Evolutionary conservation across 139 green algal species (phyloP), one percentile per base, ranked within the genome.

Genomic region (Haematococcus lacustris): DNA sequence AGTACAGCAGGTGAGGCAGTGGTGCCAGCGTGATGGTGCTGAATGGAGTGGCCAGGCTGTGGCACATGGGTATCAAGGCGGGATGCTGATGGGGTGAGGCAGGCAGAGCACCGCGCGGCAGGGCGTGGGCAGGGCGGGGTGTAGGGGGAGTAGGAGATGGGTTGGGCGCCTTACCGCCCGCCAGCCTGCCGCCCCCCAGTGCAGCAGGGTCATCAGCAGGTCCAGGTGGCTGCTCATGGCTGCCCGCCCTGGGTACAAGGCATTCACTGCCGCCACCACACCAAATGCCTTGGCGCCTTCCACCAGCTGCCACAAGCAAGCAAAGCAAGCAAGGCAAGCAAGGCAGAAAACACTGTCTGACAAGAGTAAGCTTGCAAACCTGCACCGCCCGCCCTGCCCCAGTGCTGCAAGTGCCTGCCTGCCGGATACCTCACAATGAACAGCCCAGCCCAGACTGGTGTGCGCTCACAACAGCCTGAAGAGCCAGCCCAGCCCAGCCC

Each of bases 151-250:
- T 53, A 53, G 43, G 43, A 17, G 43, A 53, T 9, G 43, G 43
- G 53, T 26, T 26, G 17, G 21, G 21, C 53, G 4, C 9, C 53
- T 17, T 35, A 72, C 67, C 67, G 43, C 51, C 82, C 32, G 41
- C 88, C 88, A 96, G 6, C 89, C 89, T 1, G 71, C 34, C 0
- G 64, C 73, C 0, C 94, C 94, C 82, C 88, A 89, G 65, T 94
- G 88, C 67, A 98, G 86, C 74, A 98, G 79, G 5, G 94, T 98
- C 51, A 95, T 95, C 61, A 97, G 70, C 50, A 98, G 51, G 71
- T 98, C 94, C 41, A 98, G 68, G 33, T 90, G 74, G 1, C 91
- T 76, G 1, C 83, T 67, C 30, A 90, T 82, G 43, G 83, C 88
- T 1, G 94, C 94, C 0, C 94, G 81, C 0, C 93, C 93, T 0